phyloP scores from a whole-genome alignment of 768 basidiomycete genomes.

The Trametes cubensis region DNA sequence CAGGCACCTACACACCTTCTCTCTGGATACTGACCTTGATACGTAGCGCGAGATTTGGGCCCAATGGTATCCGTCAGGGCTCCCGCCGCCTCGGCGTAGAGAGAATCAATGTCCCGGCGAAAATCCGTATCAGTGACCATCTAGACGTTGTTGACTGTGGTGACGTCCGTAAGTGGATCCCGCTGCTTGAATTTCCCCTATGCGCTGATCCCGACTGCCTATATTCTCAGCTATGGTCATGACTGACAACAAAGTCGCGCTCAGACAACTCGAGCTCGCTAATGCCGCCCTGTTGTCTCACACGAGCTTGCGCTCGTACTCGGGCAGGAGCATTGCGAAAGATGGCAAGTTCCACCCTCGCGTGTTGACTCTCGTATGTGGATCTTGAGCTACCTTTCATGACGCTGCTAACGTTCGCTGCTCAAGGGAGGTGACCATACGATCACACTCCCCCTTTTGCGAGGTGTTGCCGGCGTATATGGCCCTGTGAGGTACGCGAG shows the following conservation, averaged over 20 bases:
- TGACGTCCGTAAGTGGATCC: slow-evolving; percentile 33
- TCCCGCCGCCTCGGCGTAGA: slow-evolving; percentile 34
- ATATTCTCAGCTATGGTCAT: slow-evolving; percentile 28
- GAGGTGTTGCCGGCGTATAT: slow-evolving; percentile 35
- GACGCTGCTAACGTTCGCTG: background rate
- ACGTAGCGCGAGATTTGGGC: slow-evolving; percentile 36
- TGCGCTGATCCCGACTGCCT: background rate
- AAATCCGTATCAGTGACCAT: slow-evolving; percentile 31
- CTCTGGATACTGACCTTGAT: background rate
- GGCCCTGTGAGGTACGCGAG: slow-evolving; percentile 34
- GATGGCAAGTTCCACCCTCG: slow-evolving; percentile 40
- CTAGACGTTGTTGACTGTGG: slow-evolving; percentile 37
- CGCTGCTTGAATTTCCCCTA: too few species aligned
- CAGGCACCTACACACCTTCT: too few species aligned
- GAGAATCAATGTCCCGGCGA: slow-evolving; percentile 36
- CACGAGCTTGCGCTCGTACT: slow-evolving; percentile 20
- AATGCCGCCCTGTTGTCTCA: slow-evolving; percentile 30
- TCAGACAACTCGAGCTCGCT: slow-evolving; percentile 38
- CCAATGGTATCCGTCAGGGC: slow-evolving; percentile 39
- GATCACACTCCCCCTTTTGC: slow-evolving; percentile 36
- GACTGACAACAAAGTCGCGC: slow-evolving; percentile 36
- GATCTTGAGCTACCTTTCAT: background rate
- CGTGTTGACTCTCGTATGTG: slow-evolving; percentile 34
- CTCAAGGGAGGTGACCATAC: slow-evolving; percentile 36
- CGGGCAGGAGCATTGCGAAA: slow-evolving; percentile 31